These are phyloP conservation scores for Isabelozyma rhagii DNA, from an alignment of 805 yeast species.

Conservation along the genomic window DNA sequence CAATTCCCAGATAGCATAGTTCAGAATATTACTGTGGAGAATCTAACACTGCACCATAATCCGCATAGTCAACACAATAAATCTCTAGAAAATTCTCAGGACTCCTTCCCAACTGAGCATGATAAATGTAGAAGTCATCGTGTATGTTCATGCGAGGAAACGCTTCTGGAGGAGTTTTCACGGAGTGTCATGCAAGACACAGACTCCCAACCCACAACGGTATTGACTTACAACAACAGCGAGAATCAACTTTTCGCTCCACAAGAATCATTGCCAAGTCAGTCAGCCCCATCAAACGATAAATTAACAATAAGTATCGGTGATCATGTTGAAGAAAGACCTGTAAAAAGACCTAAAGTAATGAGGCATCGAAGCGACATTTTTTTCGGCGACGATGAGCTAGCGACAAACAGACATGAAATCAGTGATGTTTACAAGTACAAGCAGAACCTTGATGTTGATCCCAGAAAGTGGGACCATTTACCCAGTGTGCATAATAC, in stretches of 20 bases:
- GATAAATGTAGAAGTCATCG: no score
- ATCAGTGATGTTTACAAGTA: not conserved
- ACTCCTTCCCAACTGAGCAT: no score
- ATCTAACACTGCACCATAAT: no score
- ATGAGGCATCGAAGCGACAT: not conserved
- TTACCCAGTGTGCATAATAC: not conserved
- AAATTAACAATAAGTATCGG: conserved; percentile 2
- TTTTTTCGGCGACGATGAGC: not conserved
- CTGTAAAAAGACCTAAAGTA: conserved; percentile 1
- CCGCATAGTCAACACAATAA: no score
- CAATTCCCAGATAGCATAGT: no score
- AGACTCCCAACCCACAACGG: not conserved
- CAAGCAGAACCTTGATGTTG: not conserved
- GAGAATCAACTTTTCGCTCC: not conserved
- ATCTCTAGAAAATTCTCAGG: no score
- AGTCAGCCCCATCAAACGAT: not conserved
- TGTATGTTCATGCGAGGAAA: not conserved
- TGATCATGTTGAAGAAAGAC: conserved; percentile 4
- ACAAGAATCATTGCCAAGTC: no score
- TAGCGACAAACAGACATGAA: not conserved
- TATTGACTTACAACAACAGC: not conserved
- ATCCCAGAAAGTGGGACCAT: not conserved
- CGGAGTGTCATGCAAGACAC: not conserved
- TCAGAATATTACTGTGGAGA: no score
- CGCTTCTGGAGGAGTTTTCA: not conserved